A percentile compares a stretch with the other conserved stretches of the same genome.
phyloP scores from a whole-genome alignment of 2,329 filamentous ascomycete genomes.

The Scopulariopsis brevicaulis region DNA sequence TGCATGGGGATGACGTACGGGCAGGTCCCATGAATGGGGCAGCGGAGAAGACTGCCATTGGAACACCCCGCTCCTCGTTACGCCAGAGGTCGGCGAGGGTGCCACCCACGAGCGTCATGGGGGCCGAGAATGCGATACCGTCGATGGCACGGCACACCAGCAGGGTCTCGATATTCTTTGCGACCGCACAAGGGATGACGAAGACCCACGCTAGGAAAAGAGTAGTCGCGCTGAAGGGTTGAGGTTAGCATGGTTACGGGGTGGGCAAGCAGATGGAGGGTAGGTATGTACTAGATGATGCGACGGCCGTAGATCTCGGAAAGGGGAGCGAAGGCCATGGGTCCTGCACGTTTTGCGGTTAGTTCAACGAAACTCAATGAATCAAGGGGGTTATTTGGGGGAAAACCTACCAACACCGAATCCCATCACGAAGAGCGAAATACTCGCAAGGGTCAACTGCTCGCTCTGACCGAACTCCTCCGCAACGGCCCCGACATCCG shows the following conservation, averaged over 20 bases:
- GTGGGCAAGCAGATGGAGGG: not conserved
- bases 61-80: slow-evolving; percentile 72
- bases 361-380: slow-evolving; percentile 4
- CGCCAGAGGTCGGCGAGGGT: slow-evolving; percentile 77
- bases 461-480: slow-evolving; percentile 56
- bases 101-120: slow-evolving; percentile 77
- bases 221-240: slow-evolving; percentile 36
- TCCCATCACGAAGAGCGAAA: slow-evolving; percentile 70
- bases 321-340: slow-evolving; percentile 69
- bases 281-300: slow-evolving; percentile 43
- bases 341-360: slow-evolving; percentile 29
- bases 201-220: slow-evolving; percentile 64
- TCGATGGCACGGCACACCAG: slow-evolving; percentile 68
- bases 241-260: not conserved
- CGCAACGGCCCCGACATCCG: slow-evolving; percentile 55
- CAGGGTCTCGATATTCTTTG: slow-evolving; percentile 65
- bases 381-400: not conserved
- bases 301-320: slow-evolving; percentile 65
- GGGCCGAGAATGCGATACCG: slow-evolving; percentile 74
- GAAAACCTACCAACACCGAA: slow-evolving; percentile 57
- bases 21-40: slow-evolving; percentile 77
- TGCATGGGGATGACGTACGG: slow-evolving; percentile 23
- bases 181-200: slow-evolving; percentile 67
- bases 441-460: slow-evolving; percentile 60
- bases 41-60: slow-evolving; percentile 77